Evolutionary conservation across 331 rosid genomes (phyloP).

Genomic region (Acacia concinna): DNA sequence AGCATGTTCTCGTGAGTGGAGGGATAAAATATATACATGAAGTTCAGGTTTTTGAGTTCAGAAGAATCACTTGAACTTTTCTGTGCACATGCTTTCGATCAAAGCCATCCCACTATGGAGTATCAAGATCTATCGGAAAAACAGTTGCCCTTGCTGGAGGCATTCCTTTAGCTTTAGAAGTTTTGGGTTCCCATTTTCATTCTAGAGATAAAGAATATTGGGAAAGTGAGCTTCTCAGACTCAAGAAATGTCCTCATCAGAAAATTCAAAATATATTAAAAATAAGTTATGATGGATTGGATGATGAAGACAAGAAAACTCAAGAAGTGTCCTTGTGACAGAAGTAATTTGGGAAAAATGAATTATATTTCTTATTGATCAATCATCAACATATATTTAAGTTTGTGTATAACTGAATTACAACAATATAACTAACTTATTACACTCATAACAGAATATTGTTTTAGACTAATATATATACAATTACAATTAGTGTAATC

Average conservation of each 20-base stretch:
- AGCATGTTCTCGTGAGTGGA: background rate
- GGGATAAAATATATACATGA: background rate
- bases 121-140: background rate
- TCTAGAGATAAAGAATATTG: background rate
- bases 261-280: background rate
- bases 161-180: slow-evolving; percentile 11
- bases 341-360: too few relatives aligned
- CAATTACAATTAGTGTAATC: too few relatives aligned
- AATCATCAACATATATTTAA: too few relatives aligned
- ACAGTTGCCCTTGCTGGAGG: background rate
- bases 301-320: fast-evolving
- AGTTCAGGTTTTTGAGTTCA: background rate
- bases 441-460: too few relatives aligned
- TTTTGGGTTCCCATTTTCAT: background rate
- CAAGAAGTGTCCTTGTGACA: too few relatives aligned
- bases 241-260: too few relatives aligned
- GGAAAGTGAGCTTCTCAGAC: background rate
- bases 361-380: too few relatives aligned
- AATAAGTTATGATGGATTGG: slow-evolving; percentile 16
- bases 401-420: too few relatives aligned
- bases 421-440: too few relatives aligned
- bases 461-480: too few relatives aligned
- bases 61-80: background rate
- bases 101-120: too few relatives aligned
- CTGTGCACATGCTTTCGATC: background rate